Evolutionary conservation across 176 grass and related monocot species (phyloP).

Genomic region (bread wheat (Triticum aestivum)): IWGSC_CS_RefSeq_v2.1 NC_057813.1:687719685-687720184

Average conservation of each 20-base stretch:
- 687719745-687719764: not conserved
- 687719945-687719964: not conserved
- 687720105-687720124: not conserved
- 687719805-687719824: not conserved
- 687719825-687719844: not conserved
- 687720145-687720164: not conserved
- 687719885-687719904: not conserved
- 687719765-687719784: not conserved
- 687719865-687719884: not conserved
- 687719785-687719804: not conserved
- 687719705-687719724: not conserved
- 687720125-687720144: not conserved
- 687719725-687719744: not conserved
- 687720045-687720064: not conserved
- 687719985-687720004: not conserved
- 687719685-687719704: not conserved
- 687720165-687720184: not conserved
- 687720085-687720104: not conserved
- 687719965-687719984: not conserved
- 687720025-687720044: not conserved
- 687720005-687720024: not conserved
- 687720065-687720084: not conserved
- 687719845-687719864: not conserved
- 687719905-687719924: not conserved
- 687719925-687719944: not conserved